Evolutionary conservation across 768 basidiomycete species (phyloP), one percentile per base, ranked within the genome.

Genomic region (Pulveroboletus sp.): DNA sequence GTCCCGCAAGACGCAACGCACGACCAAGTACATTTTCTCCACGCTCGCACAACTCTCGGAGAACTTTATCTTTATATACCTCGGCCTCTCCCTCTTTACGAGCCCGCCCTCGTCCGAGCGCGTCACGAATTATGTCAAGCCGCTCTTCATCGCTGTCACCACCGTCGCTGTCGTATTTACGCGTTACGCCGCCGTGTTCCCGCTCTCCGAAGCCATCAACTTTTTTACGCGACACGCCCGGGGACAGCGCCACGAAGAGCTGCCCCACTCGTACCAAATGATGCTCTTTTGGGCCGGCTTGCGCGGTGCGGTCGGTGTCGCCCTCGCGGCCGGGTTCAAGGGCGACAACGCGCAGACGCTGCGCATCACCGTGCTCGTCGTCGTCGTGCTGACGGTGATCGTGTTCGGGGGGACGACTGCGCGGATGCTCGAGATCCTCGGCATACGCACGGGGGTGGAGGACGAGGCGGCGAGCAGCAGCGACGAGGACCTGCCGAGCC

Each of bases 261-360:
- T 99, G 5, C 94, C 97, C 1, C 94, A 98, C 67, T 94, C 93
- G 11, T 97, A 99, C 62, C 94, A 97, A 60, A 95, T 98, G 91
- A 97, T 98, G 94, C 72, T 98, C 14, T 98, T 98, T 71, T 99
- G 95, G 97, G 95, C 95, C 1, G 95, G 95, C 6, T 72, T 99
- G 45, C 78, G 97, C 24, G 97, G 97, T 31, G 97, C 97, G 0
- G 97, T 99, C 36, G 97, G 97, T 33, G 97, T 99, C 19, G 97
- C 97, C 4, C 81, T 99, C 25, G 97, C 97, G 1, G 90, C 93
- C 2, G 94, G 94, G 3, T 95, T 99, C 75, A 85, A 85, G 49
- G 95, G 97, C n/a, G 77, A 82, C 24, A 95, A 95, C 62, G 92
- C 92, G 0, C 84, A 91, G 58, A 91, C 90, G 34, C 77, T 99